Evolutionary conservation across 176 grass and related monocot species (phyloP), one percentile per base, ranked within the genome.

Genomic region (Musa acuminata): DNA sequence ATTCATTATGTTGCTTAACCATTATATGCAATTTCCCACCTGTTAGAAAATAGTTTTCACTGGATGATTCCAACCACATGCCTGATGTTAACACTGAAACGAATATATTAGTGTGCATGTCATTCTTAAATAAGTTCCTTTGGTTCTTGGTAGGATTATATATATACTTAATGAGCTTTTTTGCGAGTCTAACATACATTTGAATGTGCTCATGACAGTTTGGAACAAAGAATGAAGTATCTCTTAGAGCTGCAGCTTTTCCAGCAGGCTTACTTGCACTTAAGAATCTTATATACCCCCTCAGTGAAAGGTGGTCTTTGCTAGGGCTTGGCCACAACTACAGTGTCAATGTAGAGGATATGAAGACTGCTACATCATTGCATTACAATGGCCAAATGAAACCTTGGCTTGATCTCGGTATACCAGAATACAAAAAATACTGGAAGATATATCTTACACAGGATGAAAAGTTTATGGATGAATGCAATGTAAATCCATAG

Each of bases 331-430:
- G 96, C 25, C 91, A 91, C 85, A 80, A 99, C 68, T 95, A 87
- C 53, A 82, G 82, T 77, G 62, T 95, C 65, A 69, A 79, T 73
- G 77, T 80, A 69, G 84, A 91, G 68, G 58, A 13, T 62, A 59
- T 75, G 21, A 84, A 72, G 57, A 88, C n/a, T 82, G 86, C 86
- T 50, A 58, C 64, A 64, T 84, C 86, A 22, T 84, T 99, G 80
- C 96, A 99, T 79, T 99, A 95, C 71, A 95, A 99, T 69, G 96
- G 96, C 78, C 89, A 91, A 49, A 91, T 94, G 96, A 99, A 99
- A 83, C 96, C 96, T 76, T 99, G 96, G 96, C 88, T 99, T 84
- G 91, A 99, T 72, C 84, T 99, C 60, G 96, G 96, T 52, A 99
- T 99, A 82, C 88, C 91, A 60, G 85, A 86, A 24, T 91, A 99